phyloP scores from a whole-genome alignment of 2,329 filamentous ascomycete species.

The Aspergillus fumigatiaffinis region DNA sequence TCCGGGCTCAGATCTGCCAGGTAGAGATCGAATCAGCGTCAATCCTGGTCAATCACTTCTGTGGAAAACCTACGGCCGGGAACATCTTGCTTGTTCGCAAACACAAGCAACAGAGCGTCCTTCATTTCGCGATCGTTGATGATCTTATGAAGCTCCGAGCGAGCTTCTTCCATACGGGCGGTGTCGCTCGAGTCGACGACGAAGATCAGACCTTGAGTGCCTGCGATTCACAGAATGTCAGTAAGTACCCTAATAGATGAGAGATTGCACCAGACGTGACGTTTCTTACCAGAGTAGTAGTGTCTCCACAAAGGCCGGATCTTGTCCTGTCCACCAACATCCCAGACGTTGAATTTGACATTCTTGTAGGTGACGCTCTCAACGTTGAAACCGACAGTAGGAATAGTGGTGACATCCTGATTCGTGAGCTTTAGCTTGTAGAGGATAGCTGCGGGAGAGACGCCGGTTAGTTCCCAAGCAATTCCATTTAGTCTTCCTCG shows the following conservation, averaged over 20 bases:
- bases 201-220: constrained; percentile 97
- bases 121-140: constrained; percentile 98
- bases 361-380: constrained; percentile 99
- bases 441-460: constrained; percentile 63
- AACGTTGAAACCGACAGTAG: constrained; percentile 98
- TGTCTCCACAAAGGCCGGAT: constrained; percentile 96
- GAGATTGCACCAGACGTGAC: not conserved
- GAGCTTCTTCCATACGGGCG: constrained; percentile 85
- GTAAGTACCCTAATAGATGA: not conserved
- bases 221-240: constrained; percentile 40
- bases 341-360: constrained; percentile 99
- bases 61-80: constrained; percentile 59
- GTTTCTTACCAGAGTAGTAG: constrained; percentile 72
- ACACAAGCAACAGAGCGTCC: constrained; percentile 88
- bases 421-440: constrained; percentile 95
- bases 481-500: not conserved
- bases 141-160: constrained; percentile 91
- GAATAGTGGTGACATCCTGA: constrained; percentile 97
- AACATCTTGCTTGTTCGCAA: constrained; percentile 99
- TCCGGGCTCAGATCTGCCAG: constrained; percentile 70
- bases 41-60: constrained; percentile 10
- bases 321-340: constrained; percentile 98
- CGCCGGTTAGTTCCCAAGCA: constrained; percentile 5
- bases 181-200: constrained; percentile 95
- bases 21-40: not conserved